These are phyloP conservation scores for Tricholoma terreum DNA, from an alignment of 768 basidiomycete genomes.

Conservation along the genomic window DNA sequence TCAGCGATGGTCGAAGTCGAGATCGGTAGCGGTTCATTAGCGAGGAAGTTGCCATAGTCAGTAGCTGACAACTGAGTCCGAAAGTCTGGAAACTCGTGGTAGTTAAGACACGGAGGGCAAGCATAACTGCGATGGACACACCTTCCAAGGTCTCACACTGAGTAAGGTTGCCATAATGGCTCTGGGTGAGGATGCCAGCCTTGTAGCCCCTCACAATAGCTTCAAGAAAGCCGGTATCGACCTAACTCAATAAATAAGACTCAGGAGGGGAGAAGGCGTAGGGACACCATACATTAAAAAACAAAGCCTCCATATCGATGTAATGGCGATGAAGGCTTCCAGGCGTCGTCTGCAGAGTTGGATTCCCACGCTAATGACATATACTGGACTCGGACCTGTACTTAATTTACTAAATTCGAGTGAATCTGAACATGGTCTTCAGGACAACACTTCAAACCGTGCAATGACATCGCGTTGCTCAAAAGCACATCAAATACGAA, in stretches of 20 bases:
- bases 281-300: slow-evolving; percentile 70
- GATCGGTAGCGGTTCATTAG: slow-evolving; percentile 92
- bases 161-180: slow-evolving; percentile 88
- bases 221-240: slow-evolving; percentile 72
- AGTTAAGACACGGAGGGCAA: neutral
- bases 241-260: slow-evolving; percentile 37
- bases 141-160: slow-evolving; percentile 99
- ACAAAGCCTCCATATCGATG: slow-evolving; percentile 73
- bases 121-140: slow-evolving; percentile 28
- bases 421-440: no score
- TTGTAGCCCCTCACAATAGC: slow-evolving; percentile 91
- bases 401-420: no score
- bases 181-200: slow-evolving; percentile 83
- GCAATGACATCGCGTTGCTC: no score
- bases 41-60: slow-evolving; percentile 97
- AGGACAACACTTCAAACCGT: no score
- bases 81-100: slow-evolving; percentile 60
- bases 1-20: slow-evolving; percentile 95
- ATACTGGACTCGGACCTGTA: no score
- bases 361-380: neutral
- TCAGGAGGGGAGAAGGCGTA: slow-evolving; percentile 1
- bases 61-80: slow-evolving; percentile 93
- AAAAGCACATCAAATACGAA: no score
- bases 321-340: neutral
- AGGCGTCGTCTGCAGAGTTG: neutral